Evolutionary conservation across 1,284 basidiomycete genomes (phyloP).

Genomic region (Hypsizygus ulmarius): DNA sequence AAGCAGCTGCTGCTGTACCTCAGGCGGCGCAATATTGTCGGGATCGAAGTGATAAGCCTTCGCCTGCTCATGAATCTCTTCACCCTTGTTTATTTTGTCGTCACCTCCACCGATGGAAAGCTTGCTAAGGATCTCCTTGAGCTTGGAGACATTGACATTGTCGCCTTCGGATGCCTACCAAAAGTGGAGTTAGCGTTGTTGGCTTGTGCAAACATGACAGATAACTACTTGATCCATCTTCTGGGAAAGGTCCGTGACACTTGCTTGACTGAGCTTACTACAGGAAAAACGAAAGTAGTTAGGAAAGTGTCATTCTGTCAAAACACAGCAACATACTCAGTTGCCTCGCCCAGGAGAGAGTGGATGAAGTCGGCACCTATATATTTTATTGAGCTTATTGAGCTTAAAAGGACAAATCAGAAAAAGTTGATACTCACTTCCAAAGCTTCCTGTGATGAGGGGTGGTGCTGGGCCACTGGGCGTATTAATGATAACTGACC

Average conservation of each 20-base stretch:
- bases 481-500: conserved; percentile 55
- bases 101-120: conserved; percentile 50
- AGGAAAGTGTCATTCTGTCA: conserved; percentile 1
- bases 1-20: conserved; percentile 68
- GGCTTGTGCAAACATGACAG: neutral
- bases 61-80: conserved; percentile 49
- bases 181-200: conserved; percentile 1
- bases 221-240: conserved; percentile 55
- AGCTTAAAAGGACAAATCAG: neutral
- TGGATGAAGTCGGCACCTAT: conserved; percentile 72
- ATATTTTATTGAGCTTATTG: neutral
- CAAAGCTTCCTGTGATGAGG: conserved; percentile 84
- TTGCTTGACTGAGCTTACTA: conserved; percentile 66
- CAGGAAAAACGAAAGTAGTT: neutral
- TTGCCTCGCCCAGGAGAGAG: conserved; percentile 59
- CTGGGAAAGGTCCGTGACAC: conserved; percentile 75
- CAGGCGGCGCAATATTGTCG: conserved; percentile 61
- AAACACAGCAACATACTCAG: conserved; percentile 40
- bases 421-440: conserved; percentile 34
- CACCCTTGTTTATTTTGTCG: conserved; percentile 51
- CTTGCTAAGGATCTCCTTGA: conserved; percentile 52
- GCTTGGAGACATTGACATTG: conserved; percentile 35
- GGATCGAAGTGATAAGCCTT: conserved; percentile 58
- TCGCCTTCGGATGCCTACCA: conserved; percentile 30
- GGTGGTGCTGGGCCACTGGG: conserved; percentile 75